These are phyloP conservation scores for Pouteria glomerata DNA, from an alignment of 148 eudicot species.

Conservation along the genomic window DNA sequence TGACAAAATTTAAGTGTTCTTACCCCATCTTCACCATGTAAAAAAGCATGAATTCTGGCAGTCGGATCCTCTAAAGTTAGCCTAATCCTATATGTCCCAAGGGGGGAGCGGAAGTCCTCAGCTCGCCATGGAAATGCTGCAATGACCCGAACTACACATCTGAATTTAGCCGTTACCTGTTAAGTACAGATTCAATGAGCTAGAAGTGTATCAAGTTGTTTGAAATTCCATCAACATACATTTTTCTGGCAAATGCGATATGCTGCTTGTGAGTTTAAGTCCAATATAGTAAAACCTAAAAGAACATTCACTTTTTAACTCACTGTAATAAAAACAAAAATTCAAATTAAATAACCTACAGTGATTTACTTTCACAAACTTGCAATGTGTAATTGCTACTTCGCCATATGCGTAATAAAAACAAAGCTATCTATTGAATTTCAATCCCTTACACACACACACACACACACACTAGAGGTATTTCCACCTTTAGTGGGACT, in stretches of 20 bases:
- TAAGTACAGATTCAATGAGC: background rate
- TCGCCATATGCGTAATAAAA: too few species aligned
- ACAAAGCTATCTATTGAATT: too few species aligned
- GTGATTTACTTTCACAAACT: background rate
- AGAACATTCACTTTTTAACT: background rate
- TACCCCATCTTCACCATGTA: conserved; percentile 84
- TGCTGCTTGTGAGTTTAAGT: background rate
- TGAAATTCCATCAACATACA: background rate
- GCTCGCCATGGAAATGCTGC: conserved; percentile 56
- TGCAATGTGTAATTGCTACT: background rate
- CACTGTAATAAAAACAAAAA: background rate
- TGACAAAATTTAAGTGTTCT: background rate
- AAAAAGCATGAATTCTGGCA: conserved; percentile 69
- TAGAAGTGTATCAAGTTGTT: conserved; percentile 8
- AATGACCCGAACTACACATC: conserved; percentile 71
- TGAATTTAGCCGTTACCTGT: conserved; percentile 73
- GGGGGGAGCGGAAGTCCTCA: conserved; percentile 54
- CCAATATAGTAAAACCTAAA: background rate
- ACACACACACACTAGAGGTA: too few species aligned
- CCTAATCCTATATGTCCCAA: conserved; percentile 51
- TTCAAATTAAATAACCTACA: background rate
- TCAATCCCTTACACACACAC: too few species aligned
- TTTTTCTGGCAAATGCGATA: too few species aligned
- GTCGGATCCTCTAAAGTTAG: conserved; percentile 92
- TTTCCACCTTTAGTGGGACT: too few species aligned